phyloP scores from a whole-genome alignment of 495 filamentous ascomycete species.

The Extremus antarcticus region DNA sequence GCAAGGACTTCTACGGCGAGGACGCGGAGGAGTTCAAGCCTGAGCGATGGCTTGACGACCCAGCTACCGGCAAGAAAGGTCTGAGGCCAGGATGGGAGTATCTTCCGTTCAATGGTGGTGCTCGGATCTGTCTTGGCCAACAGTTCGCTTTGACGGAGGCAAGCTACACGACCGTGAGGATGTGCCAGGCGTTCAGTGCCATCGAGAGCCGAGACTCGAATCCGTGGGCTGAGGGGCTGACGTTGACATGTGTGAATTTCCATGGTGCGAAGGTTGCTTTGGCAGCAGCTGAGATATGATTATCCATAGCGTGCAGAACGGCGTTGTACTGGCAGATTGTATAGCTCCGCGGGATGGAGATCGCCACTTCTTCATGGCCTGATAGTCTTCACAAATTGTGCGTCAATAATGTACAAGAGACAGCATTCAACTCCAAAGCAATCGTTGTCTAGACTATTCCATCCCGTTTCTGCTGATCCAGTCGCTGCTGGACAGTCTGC shows the following conservation, averaged over 20 bases:
- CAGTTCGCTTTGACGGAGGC: constrained; percentile 32
- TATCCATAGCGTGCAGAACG: too few relatives aligned
- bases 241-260: constrained; percentile 15
- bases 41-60: constrained; percentile 29
- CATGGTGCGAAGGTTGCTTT: constrained; percentile 17
- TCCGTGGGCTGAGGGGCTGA: constrained; percentile 17
- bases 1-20: constrained; percentile 25
- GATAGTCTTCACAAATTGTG: too few relatives aligned
- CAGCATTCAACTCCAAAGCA: too few relatives aligned
- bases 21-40: constrained; percentile 30
- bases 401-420: too few relatives aligned
- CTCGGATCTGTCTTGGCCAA: constrained; percentile 29
- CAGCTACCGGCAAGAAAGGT: constrained; percentile 19
- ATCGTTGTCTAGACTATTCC: constrained; percentile 15
- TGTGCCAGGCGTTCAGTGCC: constrained; percentile 35
- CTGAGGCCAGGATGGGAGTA: constrained; percentile 31
- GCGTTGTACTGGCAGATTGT: too few relatives aligned
- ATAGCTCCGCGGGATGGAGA: too few relatives aligned
- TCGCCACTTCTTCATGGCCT: too few relatives aligned
- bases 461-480: constrained; percentile 4
- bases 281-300: background rate
- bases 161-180: constrained; percentile 24
- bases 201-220: constrained; percentile 31
- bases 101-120: constrained; percentile 34
- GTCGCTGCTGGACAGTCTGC: constrained; percentile 1